Percentiles rank a stretch among this genome's conserved stretches.
Evolutionary conservation across 805 yeast genomes (phyloP).

Genomic region (Yamadazyma ubonensis): DNA sequence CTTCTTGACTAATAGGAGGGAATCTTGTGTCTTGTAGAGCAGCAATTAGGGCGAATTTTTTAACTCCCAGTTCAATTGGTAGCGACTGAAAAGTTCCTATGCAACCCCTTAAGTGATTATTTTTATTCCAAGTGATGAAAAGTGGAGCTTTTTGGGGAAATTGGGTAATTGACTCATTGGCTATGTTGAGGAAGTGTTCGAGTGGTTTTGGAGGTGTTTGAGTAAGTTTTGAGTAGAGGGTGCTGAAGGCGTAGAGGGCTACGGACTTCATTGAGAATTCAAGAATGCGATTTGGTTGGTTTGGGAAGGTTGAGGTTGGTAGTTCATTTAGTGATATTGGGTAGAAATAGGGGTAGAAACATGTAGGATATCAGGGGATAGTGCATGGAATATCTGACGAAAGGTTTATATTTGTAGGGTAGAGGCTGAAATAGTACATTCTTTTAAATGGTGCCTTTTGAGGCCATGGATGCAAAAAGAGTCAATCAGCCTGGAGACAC

Average conservation of each 20-base stretch:
- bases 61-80: constrained; percentile 56
- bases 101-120: constrained; percentile 71
- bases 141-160: constrained; percentile 50
- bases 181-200: constrained; percentile 13
- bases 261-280: too few relatives aligned
- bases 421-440: too few relatives aligned
- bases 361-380: too few relatives aligned
- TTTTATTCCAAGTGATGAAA: constrained; percentile 84
- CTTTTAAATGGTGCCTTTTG: too few relatives aligned
- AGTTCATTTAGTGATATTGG: too few relatives aligned
- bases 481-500: too few relatives aligned
- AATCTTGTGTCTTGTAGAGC: constrained; percentile 83
- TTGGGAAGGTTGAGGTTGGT: too few relatives aligned
- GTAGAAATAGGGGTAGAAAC: too few relatives aligned
- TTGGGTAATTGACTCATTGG: constrained; percentile 12
- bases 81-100: constrained; percentile 77
- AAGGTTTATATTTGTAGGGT: too few relatives aligned
- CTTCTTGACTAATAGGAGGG: constrained; percentile 55
- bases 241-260: constrained; percentile 39
- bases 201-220: constrained; percentile 18
- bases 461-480: too few relatives aligned
- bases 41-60: constrained; percentile 54
- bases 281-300: too few relatives aligned
- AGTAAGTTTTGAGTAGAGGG: constrained; percentile 23
- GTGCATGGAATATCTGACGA: too few relatives aligned